Base-by-base conservation (phyloP, 2,329 filamentous ascomycete species). In the Ascochyta pisi region DNA sequence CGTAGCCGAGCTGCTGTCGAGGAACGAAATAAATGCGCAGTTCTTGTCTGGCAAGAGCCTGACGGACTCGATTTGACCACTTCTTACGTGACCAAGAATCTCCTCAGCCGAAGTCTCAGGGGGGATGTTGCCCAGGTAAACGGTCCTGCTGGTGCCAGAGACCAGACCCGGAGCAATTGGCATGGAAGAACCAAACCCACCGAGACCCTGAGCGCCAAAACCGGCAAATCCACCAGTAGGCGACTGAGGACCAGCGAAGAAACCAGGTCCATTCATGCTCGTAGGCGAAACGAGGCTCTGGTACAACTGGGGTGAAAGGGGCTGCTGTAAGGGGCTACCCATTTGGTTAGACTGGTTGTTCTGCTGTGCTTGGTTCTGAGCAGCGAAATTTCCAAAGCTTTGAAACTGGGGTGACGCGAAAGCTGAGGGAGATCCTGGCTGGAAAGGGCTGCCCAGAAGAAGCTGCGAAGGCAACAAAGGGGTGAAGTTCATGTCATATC, bases 21-120 rank as follows among this genome's bases (percentile, higher is more conserved):
- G 83, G 82, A 99, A 99, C 7, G 95, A 99, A 75, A 99, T 98
- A 83, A 99, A 99, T 55, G 95, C 95, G 74, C 95, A 99, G 84
- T 98, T 99, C 91, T 98, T 99, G 80, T 99, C 95, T 23, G 94
- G 92, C 51, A 99, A 83, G 63, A 99, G 85, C 67, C 95, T 90
- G 49, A 99, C 95, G n/a, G 95, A 98, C 81, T 99, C 95, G 70
- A 99, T 98, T 76, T 98, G 95, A 23, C 95, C 95, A 77, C 95
- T 98, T 62, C 95, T 87, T 57, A 99, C 95, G 72, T 99, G 95
- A 62, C 93, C 90, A 52, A 99, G 82, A 62, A 99, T 96, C 79
- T 99, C 95, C 79, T 99, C 95, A 8, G 95, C 94, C 45, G 91
- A 89, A 7, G 95, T 99, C 80, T 99, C 95, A 24, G 93, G 91